These are phyloP conservation scores for Rhodotorula taiwanensis DNA, from an alignment of 768 basidiomycete genomes.

Conservation along the genomic window DNA sequence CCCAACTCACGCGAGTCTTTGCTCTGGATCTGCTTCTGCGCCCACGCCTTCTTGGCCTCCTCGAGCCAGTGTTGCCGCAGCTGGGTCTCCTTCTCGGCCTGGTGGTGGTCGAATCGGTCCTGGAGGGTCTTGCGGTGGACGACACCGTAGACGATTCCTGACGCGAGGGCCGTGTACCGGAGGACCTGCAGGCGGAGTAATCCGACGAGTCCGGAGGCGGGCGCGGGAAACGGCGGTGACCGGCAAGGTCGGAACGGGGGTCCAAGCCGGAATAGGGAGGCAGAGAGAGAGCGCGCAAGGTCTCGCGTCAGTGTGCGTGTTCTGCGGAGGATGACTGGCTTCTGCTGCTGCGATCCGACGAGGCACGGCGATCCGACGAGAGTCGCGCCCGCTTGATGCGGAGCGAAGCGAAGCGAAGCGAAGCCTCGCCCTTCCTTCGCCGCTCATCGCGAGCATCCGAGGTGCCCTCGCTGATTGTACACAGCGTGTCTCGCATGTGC, in stretches of 20 bases:
- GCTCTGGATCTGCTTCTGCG: constrained; percentile 58
- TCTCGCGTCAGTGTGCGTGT: too few relatives aligned
- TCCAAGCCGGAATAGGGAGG: too few relatives aligned
- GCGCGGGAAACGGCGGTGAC: not conserved
- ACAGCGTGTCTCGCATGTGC: too few relatives aligned
- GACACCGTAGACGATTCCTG: constrained; percentile 84
- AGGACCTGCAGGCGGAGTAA: constrained; percentile 58
- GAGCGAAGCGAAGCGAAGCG: too few relatives aligned
- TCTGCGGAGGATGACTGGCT: too few relatives aligned
- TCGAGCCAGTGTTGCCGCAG: constrained; percentile 68
- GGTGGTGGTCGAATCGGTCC: constrained; percentile 66
- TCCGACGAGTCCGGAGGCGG: not conserved
- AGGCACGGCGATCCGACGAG: too few relatives aligned
- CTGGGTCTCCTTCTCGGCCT: constrained; percentile 65
- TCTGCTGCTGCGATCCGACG: too few relatives aligned
- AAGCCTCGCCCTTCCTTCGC: too few relatives aligned
- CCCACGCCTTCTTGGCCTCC: constrained; percentile 80
- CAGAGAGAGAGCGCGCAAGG: too few relatives aligned
- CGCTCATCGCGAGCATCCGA: too few relatives aligned
- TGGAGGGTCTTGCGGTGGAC: constrained; percentile 86
- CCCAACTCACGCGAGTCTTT: constrained; percentile 40
- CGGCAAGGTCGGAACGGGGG: not conserved
- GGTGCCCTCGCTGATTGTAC: too few relatives aligned
- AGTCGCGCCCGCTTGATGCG: too few relatives aligned
- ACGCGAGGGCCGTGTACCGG: constrained; percentile 81